A percentile compares a stretch with the other conserved stretches of the same genome.
phyloP scores from a whole-genome alignment of 768 basidiomycete genomes.

The Saitozyma podzolica region DNA sequence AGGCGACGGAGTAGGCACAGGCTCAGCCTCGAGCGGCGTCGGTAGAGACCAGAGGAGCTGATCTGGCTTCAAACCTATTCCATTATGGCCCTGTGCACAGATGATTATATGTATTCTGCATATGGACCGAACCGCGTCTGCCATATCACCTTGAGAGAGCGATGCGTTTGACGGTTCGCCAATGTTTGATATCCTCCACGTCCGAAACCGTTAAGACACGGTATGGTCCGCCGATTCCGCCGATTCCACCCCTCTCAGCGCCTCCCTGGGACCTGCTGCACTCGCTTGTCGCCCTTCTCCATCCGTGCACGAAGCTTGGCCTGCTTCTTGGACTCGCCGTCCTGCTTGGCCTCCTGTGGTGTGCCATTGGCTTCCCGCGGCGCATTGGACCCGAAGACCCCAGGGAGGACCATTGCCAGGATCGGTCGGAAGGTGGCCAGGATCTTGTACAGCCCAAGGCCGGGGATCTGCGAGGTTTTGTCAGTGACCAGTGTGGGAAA shows the following conservation, averaged over 20 bases:
- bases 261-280: slow-evolving; percentile 41
- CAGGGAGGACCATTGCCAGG: slow-evolving; percentile 44
- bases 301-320: slow-evolving; percentile 47
- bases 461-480: slow-evolving; percentile 35
- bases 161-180: neutral
- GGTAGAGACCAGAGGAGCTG: too few relatives aligned
- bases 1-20: neutral
- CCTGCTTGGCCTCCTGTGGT: slow-evolving; percentile 18
- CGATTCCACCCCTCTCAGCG: neutral
- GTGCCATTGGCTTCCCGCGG: slow-evolving; percentile 19
- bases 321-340: slow-evolving; percentile 37
- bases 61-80: too few relatives aligned
- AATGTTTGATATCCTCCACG: slow-evolving; percentile 1
- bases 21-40: too few relatives aligned
- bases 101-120: too few relatives aligned
- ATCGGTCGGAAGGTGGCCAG: slow-evolving; percentile 41
- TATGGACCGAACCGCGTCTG: too few relatives aligned
- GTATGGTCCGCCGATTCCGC: neutral
- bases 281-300: slow-evolving; percentile 51
- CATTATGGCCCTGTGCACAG: too few relatives aligned
- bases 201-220: neutral
- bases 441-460: slow-evolving; percentile 46
- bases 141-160: neutral
- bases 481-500: neutral
- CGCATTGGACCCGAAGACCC: slow-evolving; percentile 36